Base-by-base conservation (phyloP, 2,329 filamentous ascomycete species). In the Colletotrichum liriopes region DNA sequence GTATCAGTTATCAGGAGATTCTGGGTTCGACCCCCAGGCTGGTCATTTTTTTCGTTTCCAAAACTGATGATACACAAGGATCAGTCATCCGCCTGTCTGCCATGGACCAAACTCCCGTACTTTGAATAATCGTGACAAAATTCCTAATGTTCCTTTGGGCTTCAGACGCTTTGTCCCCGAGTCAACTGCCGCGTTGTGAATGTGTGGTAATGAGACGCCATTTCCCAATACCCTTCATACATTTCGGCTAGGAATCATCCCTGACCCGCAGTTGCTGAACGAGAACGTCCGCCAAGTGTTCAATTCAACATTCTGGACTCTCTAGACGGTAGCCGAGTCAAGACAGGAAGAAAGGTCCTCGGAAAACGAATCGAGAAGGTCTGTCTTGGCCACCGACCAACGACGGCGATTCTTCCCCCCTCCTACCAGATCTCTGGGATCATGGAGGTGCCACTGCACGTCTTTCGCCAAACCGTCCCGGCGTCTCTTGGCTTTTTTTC, bases 1-100 rank as follows among this genome's bases (percentile, higher is more conserved):
- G n/a, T 4, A n/a, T 3, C 9, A n/a, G 32, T 37, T 4, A 72
- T 72, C 65, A 63, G 69, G 65, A 69, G 52, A 72, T 64, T 72
- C 65, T 69, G 65, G 59, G 56, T 72, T 69, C 69, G 69, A 69
- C 69, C 65, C 68, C 65, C 65, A 72, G 69, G 69, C 54, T 69
- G 69, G 59, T 69, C 59, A 69, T 41, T 47, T 69, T 69, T 72
- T 72, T 51, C 0, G 20, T n/a, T 3, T n/a, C 11, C 39, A 20
- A n/a, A n/a, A 14, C 18, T 37, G 11, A 37, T 11, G 35, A 11
- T 37, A 9, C 35, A 6, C 35, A 37, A 37, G 35, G 35, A 8
- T 11, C 35, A 37, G 8, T 37, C 35, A 11, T 37, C 8, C 8
- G 35, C 35, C 35, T 37, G 35, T 11, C 35, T 37, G 7, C 35